Conservation (phyloP, 108 stramenopile species). For the Aurantiochytrium sp. region DNA sequence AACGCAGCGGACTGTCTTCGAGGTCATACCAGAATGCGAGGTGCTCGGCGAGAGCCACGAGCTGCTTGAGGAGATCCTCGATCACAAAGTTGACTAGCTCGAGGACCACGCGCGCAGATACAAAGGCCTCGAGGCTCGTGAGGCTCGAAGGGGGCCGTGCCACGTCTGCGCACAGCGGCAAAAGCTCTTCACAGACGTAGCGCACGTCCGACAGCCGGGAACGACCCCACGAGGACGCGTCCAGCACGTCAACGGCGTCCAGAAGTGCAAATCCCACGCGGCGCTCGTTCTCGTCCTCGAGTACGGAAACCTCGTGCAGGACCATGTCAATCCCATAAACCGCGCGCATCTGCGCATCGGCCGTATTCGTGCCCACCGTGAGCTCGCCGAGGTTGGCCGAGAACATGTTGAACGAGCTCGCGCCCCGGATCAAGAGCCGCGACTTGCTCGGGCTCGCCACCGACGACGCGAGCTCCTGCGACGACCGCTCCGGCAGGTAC, state of each 20-base stretch:
- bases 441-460: not conserved
- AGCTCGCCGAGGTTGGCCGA: not conserved
- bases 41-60: not conserved
- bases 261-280: not conserved
- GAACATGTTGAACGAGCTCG: not conserved
- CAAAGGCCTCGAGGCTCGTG: not conserved
- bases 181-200: not conserved
- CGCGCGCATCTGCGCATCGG: not conserved
- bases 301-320: not conserved
- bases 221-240: not conserved
- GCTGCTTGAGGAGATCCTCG: not conserved
- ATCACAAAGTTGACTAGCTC: not conserved
- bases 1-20: not conserved
- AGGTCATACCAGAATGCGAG: not conserved
- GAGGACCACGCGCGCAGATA: not conserved
- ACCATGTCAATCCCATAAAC: not conserved
- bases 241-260: not conserved
- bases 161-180: not conserved
- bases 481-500: too few relatives aligned
- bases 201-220: not conserved
- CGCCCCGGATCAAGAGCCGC: not conserved
- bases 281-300: not conserved
- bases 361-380: not conserved
- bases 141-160: not conserved
- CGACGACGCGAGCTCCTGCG: too few relatives aligned